Base-by-base conservation (phyloP, 2,329 filamentous ascomycete species). In the Calonectria honghensis region DNA sequence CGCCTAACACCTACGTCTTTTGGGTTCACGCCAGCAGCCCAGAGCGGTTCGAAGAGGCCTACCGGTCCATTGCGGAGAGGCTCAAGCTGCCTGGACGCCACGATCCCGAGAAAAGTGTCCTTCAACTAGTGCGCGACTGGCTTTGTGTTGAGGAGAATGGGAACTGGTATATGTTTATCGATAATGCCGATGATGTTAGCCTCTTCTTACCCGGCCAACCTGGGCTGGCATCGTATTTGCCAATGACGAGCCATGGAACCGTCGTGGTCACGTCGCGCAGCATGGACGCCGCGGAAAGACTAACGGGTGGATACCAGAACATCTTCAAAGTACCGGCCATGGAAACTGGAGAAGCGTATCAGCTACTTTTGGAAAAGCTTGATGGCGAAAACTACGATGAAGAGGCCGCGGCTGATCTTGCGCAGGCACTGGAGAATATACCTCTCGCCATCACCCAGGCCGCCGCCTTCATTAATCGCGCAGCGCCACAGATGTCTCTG, bases 401-500 rank as follows among this genome's bases (percentile, higher is more conserved):
- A 13, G 24, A 68, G 16, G n/a, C n/a, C 20, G 35, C 65, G 9
- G 35, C 51, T 5, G 37, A 68, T 27, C 50, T 51, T 3, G 20
- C 27, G 5, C 20, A 27, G 6, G 65, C 29, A 2, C 27, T 57
- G 27, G 50, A 51, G 24, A 41, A 68, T 14, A 37, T 68, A 24
- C 69, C 69, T 9, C 69, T 71, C n/a, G 61, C 69, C 3, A 63
- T 71, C 37, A 50, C 50, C 13, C 61, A 71, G 1, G 69, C 69
- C 6, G 50, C 69, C 6, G 59, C 69, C n/a, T 69, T 50, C 18
- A 69, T 69, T 45, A 61, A 50, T n/a, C 14, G 37, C 6, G 29
- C 14, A 3, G 32, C 50, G 3, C 52, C 67, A 7, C n/a, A 75
- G 1, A 74, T 73, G 24, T 80, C 82, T 0, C 68, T 85, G 0